Base-by-base conservation (phyloP, 2,329 filamentous ascomycete genomes). In the Fusarium duplospermum region DNA sequence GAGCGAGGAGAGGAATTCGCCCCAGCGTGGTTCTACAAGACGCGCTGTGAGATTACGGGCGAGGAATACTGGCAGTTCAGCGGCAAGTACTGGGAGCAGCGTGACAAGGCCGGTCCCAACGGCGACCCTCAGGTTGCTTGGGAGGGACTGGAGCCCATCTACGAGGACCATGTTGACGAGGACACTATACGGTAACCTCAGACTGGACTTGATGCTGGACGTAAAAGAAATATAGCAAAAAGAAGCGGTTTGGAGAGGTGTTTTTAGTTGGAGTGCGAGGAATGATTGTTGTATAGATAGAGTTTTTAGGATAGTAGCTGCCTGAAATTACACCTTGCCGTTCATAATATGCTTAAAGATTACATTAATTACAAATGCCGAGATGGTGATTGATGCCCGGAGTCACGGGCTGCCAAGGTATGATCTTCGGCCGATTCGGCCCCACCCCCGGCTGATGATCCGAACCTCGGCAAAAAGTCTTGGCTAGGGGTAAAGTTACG, bases 31-130 rank as follows among this genome's bases (percentile, higher is more conserved):
- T 99, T 99, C 82, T 85, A 80, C 42, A 94, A 93, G 84, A 87
- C 87, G 3, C 89, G 83, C 75, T 95, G 94, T 82, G 89, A 93
- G 42, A 86, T 93, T 20, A 98, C 96, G 4, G 95, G 96, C 1
- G 94, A 98, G 83, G 89, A 92, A 74, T 98, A 93, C 83, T 99
- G 96, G 96, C 88, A 92, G 76, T 97, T 96, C 79, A 97, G 91
- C 78, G 93, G 93, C 42, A 89, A 93, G 82, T 99, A 99, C 83
- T 99, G 96, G 96, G 87, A 90, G 77, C 86, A 91, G 78, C 88
- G 94, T 70, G 88, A 93, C 60, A 87, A 86, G 81, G 92, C 92
- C 45, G 92, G 91, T 22, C 85, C 85, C 7, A 83, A 87, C 64
- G 90, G 93, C 61, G 87, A 89, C 70, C 65, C 79, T 33, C 80